Conservation (phyloP, 2,329 filamentous ascomycete genomes). For the Penicillium crustosum region DNA sequence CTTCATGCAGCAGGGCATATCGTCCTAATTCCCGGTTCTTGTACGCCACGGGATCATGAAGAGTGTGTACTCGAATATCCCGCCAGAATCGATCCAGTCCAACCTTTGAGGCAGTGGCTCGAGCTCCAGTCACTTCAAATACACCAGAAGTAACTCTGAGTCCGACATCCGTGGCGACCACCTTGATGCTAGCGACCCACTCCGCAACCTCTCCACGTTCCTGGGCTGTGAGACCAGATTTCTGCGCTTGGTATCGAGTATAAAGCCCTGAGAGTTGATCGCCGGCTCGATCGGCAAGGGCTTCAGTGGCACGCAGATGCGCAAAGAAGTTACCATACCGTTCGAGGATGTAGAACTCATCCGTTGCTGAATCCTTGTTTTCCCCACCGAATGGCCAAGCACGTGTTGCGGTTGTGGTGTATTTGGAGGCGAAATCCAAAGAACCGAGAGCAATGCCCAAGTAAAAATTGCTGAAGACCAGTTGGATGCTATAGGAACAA, state of each 20-base stretch:
- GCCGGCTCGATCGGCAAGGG: slow-evolving; percentile 59
- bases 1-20: slow-evolving; percentile 57
- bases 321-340: slow-evolving; percentile 65
- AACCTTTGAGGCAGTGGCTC: slow-evolving; percentile 58
- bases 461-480: slow-evolving; percentile 67
- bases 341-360: slow-evolving; percentile 66
- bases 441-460: slow-evolving; percentile 63
- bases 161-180: slow-evolving; percentile 61
- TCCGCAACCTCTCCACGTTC: slow-evolving; percentile 62
- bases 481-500: slow-evolving; percentile 51
- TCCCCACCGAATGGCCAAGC: slow-evolving; percentile 66
- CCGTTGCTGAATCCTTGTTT: slow-evolving; percentile 58
- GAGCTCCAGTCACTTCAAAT: slow-evolving; percentile 64
- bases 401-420: slow-evolving; percentile 58
- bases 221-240: slow-evolving; percentile 49
- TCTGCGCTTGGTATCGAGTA: slow-evolving; percentile 40
- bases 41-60: slow-evolving; percentile 68
- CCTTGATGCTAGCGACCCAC: slow-evolving; percentile 62
- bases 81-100: slow-evolving; percentile 66
- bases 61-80: slow-evolving; percentile 63
- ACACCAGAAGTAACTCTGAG: slow-evolving; percentile 60
- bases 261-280: slow-evolving; percentile 52
- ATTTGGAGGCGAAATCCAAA: slow-evolving; percentile 55
- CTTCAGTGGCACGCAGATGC: slow-evolving; percentile 60
- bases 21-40: slow-evolving; percentile 64